A percentile compares a stretch with the other conserved stretches of the same genome.
These are phyloP conservation scores for Botrytis fabae DNA, from an alignment of 2,329 filamentous ascomycete genomes.

Conservation along the genomic window DNA sequence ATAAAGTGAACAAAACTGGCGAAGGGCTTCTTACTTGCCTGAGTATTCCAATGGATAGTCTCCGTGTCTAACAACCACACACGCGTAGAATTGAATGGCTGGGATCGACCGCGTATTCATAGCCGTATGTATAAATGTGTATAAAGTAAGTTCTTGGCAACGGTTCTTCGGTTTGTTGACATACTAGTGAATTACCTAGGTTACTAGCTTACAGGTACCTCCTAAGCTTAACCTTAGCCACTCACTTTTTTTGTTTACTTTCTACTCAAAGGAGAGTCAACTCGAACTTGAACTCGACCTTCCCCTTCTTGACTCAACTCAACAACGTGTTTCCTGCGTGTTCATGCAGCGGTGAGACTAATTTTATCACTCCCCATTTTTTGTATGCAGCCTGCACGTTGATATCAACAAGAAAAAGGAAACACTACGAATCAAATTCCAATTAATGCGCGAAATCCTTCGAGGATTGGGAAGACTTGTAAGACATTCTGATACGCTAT, in stretches of 20 bases:
- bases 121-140: neutral
- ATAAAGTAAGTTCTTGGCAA: conserved; percentile 13
- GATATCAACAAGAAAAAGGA: neutral
- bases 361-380: conserved; percentile 17
- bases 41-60: too few relatives aligned
- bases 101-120: neutral
- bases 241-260: conserved; percentile 14
- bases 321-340: conserved; percentile 14
- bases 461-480: conserved; percentile 3
- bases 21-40: neutral
- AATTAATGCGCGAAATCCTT: conserved; percentile 7
- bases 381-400: conserved; percentile 20
- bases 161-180: conserved; percentile 11
- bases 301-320: neutral
- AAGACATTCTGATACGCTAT: conserved; percentile 19
- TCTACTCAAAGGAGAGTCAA: conserved; percentile 9
- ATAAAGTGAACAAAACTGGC: neutral
- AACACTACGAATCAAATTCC: conserved; percentile 8
- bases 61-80: neutral
- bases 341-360: conserved; percentile 24
- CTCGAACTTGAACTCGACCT: neutral
- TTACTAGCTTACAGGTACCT: neutral
- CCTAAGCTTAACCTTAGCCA: neutral
- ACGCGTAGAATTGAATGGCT: conserved; percentile 8
- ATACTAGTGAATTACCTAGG: neutral